Evolutionary conservation across 805 yeast genomes (phyloP), one percentile per base, ranked within the genome.

Genomic region (Teunomyces stri): DNA sequence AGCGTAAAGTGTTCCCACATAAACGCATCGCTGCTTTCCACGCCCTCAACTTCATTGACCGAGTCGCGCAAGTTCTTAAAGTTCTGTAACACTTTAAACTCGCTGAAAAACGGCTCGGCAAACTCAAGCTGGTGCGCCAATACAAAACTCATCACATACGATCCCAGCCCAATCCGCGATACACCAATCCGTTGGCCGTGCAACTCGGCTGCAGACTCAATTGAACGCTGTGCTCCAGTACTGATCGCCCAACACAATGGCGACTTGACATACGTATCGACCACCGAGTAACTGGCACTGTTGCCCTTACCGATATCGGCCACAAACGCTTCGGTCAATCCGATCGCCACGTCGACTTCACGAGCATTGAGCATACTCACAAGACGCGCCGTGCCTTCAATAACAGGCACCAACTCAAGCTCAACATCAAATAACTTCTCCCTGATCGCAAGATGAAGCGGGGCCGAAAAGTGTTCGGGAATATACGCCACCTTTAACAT

Each of bases 1-100:
- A 91, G 82, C 1, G 97, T 90, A 72, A 90, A 90, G 66, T 87
- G 79, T 60, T 90, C 97, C 97, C 97, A 90, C 96, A 91, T 87
- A 66, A 90, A 90, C 2, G 92, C 95, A 60, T 90, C 97, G 30
- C 84, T 74, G n/a, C 31, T 16, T 5, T 60, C 68, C 10, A 65
- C 74, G 5, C 34, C 50, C 33, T 57, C 58, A 50, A 66, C 68
- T 54, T 69, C 67, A 66, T 89, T 89, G 33, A 90, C 97, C 2
- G 90, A 82, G 52, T 81, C 88, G 51, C 97, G 76, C 58, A 90
- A 74, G 59, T 86, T 87, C 59, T 79, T 76, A 69, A 90, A 90
- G 51, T 78, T 87, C 53, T 82, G 73, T 53, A 84, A 71, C 13
- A 85, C 70, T 16, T 81, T 82, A 61, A 80, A 85, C 10, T 70